Base-by-base conservation (phyloP, 176 grass and related monocot species). In the Luzula sylvatica region DNA sequence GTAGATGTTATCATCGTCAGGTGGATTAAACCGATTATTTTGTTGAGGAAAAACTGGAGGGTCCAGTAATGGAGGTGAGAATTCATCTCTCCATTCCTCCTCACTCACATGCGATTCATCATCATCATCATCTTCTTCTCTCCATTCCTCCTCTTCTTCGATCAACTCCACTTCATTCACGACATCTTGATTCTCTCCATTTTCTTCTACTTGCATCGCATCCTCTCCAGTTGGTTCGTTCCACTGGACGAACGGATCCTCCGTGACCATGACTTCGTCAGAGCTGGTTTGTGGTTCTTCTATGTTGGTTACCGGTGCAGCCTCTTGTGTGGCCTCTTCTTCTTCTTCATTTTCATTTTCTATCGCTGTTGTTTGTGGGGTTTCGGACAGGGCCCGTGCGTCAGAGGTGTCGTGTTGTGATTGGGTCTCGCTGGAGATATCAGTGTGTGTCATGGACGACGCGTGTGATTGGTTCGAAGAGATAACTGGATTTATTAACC, bases 1-100 rank as follows among this genome's bases (percentile, higher is more conserved):
- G 38, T 98, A 90, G 38, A 98, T 81, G 71, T 82, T 98, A 48
- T 90, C 85, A 72, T 98, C 85, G 57, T 98, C 92, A 42, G 85
- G 78, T 24, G 78, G 78, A 47, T 77, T 80, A 63, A 98, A 90
- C 48, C 82, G 76, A 55, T 87, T 82, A 55, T 73, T 73, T 44
- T 51, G 71, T 35, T 35, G 65, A 64, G 79, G 58, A 57, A 86
- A 72, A 44, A 78, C 40, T 1, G 55, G 77, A 19, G 70, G 38
- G 69, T 78, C 75, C 61, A 81, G 71, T 38, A 70, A 5, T 17
- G 77, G 66, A 72, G 74, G 78, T 55, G 77, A 71, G 49, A 50
- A 76, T 42, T 90, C 92, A 66, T 87, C 85, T 65, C 82, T 67
- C 85, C 84, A 96, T 43, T 89, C 82, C 32, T 88, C 88, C 56